Base-by-base conservation (phyloP, 371 early-diverging fungal species). In the Phascolomyces articulosus region DNA sequence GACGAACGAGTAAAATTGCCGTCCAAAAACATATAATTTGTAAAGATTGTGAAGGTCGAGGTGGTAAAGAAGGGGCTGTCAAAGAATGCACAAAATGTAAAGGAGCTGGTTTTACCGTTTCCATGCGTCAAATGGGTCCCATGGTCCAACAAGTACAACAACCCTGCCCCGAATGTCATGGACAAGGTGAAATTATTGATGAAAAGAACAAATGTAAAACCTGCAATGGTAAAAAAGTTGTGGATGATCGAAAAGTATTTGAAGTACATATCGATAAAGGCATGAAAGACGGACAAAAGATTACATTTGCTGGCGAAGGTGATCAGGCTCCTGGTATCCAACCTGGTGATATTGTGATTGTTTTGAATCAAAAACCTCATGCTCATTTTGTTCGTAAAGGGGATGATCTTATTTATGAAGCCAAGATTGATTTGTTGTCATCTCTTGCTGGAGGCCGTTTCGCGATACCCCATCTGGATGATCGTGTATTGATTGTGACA, bases 81-180 rank as follows among this genome's bases (percentile, higher is more conserved):
- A 83, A 74, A 65, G 78, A 86, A 18, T 97, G 97, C 79, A 29
- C 59, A 34, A 82, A 78, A 41, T 97, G 98, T 83, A 72, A 87
- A 31, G 98, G 98, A 51, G 85, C 88, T 64, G 98, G 98, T 79
- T 74, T 93, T 68, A 90, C 90, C 69, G 79, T 95, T 20, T 87
- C 88, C 64, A 85, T 95, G 72, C 85, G 97, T 56, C 98, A 97
- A 80, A 91, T 98, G 83, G 98, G 98, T 31, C 96, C 96, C 57
- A 96, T 97, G 94, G 90, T 98, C 60, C 99, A 98, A 84, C 98
- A 96, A 83, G 91, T 97, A 77, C 97, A 97, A 77, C 92, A 94
- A 72, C 88, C 93, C 29, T 98, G 99, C 84, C 80, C 80, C 15
- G 90, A 86, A 55, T 98, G 98, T 84, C 83, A 85, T 55, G 98